phyloP scores from a whole-genome alignment of 2,329 filamentous ascomycete genomes.

The Colletotrichum horii region DNA sequence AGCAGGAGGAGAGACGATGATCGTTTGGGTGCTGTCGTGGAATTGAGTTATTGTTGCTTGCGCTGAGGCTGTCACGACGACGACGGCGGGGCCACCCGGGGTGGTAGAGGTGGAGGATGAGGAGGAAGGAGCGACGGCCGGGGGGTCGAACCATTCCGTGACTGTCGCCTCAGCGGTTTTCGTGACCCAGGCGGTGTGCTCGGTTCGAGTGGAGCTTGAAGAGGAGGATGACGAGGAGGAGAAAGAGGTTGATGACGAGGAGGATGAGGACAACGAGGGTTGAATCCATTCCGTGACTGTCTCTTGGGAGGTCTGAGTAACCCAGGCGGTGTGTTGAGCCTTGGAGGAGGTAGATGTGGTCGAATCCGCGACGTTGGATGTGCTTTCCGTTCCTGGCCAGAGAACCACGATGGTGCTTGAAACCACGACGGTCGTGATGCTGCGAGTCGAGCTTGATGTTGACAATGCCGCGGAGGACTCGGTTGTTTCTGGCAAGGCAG shows the following conservation, averaged over 20 bases:
- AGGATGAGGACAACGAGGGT: background rate
- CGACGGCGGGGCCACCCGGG: background rate
- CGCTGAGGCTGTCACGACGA: background rate
- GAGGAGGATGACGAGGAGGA: background rate
- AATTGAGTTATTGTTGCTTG: fast-evolving
- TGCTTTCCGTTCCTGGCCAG: background rate
- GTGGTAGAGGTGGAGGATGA: background rate
- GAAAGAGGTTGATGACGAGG: background rate
- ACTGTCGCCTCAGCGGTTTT: background rate
- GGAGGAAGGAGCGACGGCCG: background rate
- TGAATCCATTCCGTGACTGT: background rate
- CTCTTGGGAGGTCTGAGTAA: background rate
- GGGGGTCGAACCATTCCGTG: background rate
- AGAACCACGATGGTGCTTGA: background rate
- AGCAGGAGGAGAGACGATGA: background rate
- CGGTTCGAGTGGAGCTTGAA: background rate
- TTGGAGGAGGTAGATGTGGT: background rate
- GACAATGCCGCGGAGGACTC: fast-evolving
- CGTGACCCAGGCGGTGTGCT: background rate
- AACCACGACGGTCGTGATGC: background rate
- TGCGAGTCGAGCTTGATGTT: background rate
- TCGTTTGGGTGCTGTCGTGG: background rate
- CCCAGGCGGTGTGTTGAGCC: fast-evolving
- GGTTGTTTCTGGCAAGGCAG: no score
- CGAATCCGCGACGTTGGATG: background rate